These are phyloP conservation scores for Cladophialophora carrionii DNA, from an alignment of 2,329 filamentous ascomycete genomes.

Conservation along the genomic window DNA sequence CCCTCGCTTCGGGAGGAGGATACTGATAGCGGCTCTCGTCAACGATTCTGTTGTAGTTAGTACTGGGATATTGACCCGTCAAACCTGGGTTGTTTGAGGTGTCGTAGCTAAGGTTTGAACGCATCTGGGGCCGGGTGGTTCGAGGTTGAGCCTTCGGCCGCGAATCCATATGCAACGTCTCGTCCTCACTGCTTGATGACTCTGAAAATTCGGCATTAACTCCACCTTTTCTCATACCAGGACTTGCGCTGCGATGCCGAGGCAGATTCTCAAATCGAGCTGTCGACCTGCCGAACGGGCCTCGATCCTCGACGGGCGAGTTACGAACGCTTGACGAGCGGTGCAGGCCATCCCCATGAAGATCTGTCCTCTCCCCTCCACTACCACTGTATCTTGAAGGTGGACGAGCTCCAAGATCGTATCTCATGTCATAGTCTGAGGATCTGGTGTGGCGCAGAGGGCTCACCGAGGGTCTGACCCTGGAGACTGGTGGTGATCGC, in stretches of 20 bases:
- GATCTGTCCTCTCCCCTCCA: slow-evolving; percentile 61
- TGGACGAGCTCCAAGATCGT: slow-evolving; percentile 51
- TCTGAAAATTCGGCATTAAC: slow-evolving; percentile 32
- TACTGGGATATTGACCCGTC: slow-evolving; percentile 36
- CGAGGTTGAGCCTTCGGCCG: slow-evolving; percentile 46
- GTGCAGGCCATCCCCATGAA: slow-evolving; percentile 56
- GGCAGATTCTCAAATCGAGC: slow-evolving; percentile 43
- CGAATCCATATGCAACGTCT: slow-evolving; percentile 22
- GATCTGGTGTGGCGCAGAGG: slow-evolving; percentile 44
- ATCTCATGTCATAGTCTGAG: slow-evolving; percentile 42
- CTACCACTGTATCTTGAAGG: slow-evolving; percentile 59
- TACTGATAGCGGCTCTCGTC: slow-evolving; percentile 33
- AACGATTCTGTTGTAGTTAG: slow-evolving; percentile 37
- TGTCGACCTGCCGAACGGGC: slow-evolving; percentile 44
- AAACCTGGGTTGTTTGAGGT: slow-evolving; percentile 29
- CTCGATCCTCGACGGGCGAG: slow-evolving; percentile 46
- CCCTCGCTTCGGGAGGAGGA: slow-evolving; percentile 35
- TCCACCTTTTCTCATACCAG: slow-evolving; percentile 41
- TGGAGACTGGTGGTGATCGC: slow-evolving; percentile 29
- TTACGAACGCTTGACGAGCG: slow-evolving; percentile 60
- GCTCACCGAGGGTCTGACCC: slow-evolving; percentile 40
- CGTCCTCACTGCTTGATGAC: slow-evolving; percentile 40
- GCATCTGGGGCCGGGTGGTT: slow-evolving; percentile 23
- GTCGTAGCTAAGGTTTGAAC: slow-evolving; percentile 14
- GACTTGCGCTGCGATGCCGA: slow-evolving; percentile 52